Evolutionary conservation across 2,329 filamentous ascomycete genomes (phyloP).

Genomic region (Lachnum nothofagi): DNA sequence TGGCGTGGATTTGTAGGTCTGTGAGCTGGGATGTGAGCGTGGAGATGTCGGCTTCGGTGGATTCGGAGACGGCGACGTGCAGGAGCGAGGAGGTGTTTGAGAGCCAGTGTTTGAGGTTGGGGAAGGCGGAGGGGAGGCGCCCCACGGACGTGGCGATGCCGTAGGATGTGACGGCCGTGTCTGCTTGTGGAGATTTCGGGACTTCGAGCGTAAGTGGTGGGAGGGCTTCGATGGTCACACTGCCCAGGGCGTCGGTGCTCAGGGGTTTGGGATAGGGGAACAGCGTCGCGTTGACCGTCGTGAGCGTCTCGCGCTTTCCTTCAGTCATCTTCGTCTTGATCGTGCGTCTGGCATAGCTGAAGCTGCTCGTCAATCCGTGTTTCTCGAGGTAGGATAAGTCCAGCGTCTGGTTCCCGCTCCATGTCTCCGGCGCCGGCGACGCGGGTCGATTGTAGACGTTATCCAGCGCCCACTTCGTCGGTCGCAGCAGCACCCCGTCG

Average conservation of each 20-base stretch:
- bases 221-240: constrained; percentile 1
- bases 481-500: background rate
- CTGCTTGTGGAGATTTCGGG: constrained; percentile 13
- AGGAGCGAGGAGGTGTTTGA: constrained; percentile 14
- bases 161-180: constrained; percentile 24
- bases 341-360: constrained; percentile 18
- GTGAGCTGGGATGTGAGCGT: constrained; percentile 12
- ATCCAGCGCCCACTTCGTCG: constrained; percentile 1
- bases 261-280: constrained; percentile 9
- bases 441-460: too few relatives aligned
- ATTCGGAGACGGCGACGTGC: constrained; percentile 17
- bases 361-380: constrained; percentile 11
- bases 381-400: constrained; percentile 17
- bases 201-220: constrained; percentile 17
- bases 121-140: constrained; percentile 20
- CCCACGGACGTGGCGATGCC: constrained; percentile 22
- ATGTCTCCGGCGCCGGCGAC: background rate
- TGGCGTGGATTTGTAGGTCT: constrained; percentile 17
- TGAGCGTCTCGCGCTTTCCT: constrained; percentile 14
- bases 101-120: constrained; percentile 27
- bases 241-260: constrained; percentile 5
- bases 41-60: constrained; percentile 10
- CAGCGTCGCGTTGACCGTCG: constrained; percentile 13
- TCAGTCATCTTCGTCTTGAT: constrained; percentile 13
- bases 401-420: background rate